Base-by-base conservation (phyloP, 345 rosid genomes). In the Excoecaria cochinchinensis region DNA sequence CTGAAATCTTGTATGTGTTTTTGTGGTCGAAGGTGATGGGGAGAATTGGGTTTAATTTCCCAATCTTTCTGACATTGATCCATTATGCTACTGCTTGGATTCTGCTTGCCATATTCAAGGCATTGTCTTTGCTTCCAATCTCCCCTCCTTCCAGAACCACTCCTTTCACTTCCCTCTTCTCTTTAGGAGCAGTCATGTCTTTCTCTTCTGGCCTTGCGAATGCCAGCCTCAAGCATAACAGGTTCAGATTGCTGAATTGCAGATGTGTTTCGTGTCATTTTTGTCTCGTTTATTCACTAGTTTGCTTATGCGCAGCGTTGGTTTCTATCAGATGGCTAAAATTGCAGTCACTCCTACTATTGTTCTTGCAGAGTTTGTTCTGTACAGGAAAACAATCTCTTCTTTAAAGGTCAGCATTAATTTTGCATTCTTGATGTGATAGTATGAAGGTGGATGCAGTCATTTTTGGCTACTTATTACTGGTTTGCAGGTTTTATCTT, bases 301-400 rank as follows among this genome's bases (percentile, higher is more conserved):
- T 56, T 36, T 72, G 67, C 50, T 70, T 39, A 7, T 71, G 14
- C 79, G 83, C 89, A 93, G 99, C 10, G 91, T 95, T 65, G 99
- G 99, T 74, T 91, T 95, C 85, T 95, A 95, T 81, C 99, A 93
- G 81, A 91, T 93, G 99, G 93, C 93, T 74, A 93, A 95, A 85
- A 93, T 95, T 59, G 98, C 98, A 3, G 98, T 95, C 74, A 95
- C 98, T 74, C 98, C 99, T 14, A 89, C 98, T 46, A 91, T 95
- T 74, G 97, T 90, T 70, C 85, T 95, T 51, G 88, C 95, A 1
- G 99, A 95, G 77, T 93, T 93, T 76, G 47, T 89, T 19, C 89
- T 89, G 50, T 87, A 84, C 62, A 79, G 87, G 79, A 93, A 90
- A 89, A 86, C 86, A 24, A 85, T 93, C 67, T 88, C 97, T 52